Percentiles rank a stretch among this genome's conserved stretches.
phyloP scores from a whole-genome alignment of 2,329 filamentous ascomycete genomes.

The Orbilia blumenaviensis region DNA sequence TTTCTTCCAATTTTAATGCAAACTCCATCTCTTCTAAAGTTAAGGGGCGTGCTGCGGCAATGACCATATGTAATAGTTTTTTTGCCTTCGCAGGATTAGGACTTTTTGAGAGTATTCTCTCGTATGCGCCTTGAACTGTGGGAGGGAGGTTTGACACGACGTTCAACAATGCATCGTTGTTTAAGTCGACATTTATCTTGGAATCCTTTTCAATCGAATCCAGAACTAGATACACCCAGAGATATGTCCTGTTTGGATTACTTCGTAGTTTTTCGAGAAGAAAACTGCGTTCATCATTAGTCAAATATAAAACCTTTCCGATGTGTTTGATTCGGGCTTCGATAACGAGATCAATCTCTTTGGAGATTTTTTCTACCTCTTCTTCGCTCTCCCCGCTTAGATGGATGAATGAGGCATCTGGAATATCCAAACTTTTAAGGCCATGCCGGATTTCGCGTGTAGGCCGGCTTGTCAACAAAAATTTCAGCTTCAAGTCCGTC shows the following conservation, averaged over 20 bases:
- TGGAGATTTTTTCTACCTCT: constrained; percentile 60
- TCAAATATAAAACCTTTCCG: constrained; percentile 54
- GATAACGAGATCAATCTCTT: constrained; percentile 61
- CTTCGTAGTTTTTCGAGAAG: constrained; percentile 55
- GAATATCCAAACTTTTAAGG: constrained; percentile 23
- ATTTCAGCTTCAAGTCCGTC: constrained; percentile 57
- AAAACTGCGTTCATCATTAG: constrained; percentile 8
- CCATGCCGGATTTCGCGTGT: constrained; percentile 58
- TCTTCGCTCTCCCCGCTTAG: constrained; percentile 60
- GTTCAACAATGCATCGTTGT: constrained; percentile 53
- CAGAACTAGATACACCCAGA: constrained; percentile 61
- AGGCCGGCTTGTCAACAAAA: constrained; percentile 61
- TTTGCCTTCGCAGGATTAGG: constrained; percentile 56
- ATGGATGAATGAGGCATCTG: constrained; percentile 54
- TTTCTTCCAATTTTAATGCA: constrained; percentile 56
- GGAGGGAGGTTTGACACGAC: constrained; percentile 55
- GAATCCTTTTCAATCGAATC: constrained; percentile 56
- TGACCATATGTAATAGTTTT: constrained; percentile 60
- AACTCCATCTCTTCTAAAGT: constrained; percentile 60
- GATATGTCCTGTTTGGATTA: constrained; percentile 59
- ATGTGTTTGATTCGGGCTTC: constrained; percentile 57
- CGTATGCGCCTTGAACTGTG: constrained; percentile 60
- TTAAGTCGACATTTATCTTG: constrained; percentile 54
- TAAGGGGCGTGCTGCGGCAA: constrained; percentile 60
- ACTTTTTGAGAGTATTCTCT: constrained; percentile 60